A percentile compares a stretch with the other conserved stretches of the same genome.
phyloP scores from a whole-genome alignment of 2,329 filamentous ascomycete species.

The Zalaria obscura region DNA sequence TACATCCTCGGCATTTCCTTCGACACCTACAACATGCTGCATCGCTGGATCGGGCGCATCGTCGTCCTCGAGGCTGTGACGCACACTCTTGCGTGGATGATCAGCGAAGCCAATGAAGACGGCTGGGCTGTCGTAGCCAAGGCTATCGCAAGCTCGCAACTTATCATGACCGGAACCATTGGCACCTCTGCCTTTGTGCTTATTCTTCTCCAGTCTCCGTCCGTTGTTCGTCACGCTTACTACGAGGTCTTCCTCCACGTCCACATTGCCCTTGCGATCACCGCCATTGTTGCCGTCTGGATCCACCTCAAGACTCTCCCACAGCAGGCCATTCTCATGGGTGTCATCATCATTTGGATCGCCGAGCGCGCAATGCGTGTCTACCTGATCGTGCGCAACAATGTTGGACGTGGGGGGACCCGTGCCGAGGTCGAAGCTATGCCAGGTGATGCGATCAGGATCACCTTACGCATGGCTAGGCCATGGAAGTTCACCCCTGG shows the following conservation, averaged over 20 bases:
- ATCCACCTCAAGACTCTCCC: constrained; percentile 44
- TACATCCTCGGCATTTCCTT: constrained; percentile 59
- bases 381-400: constrained; percentile 47
- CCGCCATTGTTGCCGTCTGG: constrained; percentile 50
- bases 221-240: constrained; percentile 59
- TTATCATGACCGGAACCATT: constrained; percentile 49
- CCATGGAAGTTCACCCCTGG: constrained; percentile 65
- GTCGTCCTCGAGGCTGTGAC: constrained; percentile 54
- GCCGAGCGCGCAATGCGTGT: constrained; percentile 49
- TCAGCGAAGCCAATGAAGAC: constrained; percentile 25
- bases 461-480: constrained; percentile 60
- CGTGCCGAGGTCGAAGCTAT: constrained; percentile 59
- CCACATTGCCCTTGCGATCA: constrained; percentile 50
- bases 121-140: constrained; percentile 35
- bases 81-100: constrained; percentile 49
- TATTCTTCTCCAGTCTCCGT: constrained; percentile 55
- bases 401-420: constrained; percentile 51
- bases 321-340: constrained; percentile 46
- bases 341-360: constrained; percentile 52
- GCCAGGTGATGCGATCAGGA: constrained; percentile 58
- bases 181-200: constrained; percentile 46
- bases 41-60: constrained; percentile 69
- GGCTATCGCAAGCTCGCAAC: constrained; percentile 26
- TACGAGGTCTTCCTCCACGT: constrained; percentile 66
- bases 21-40: constrained; percentile 69